Evolutionary conservation across 345 rosid species (phyloP), one percentile per base, ranked within the genome.

Genomic region (Salix koriyanagi): DNA sequence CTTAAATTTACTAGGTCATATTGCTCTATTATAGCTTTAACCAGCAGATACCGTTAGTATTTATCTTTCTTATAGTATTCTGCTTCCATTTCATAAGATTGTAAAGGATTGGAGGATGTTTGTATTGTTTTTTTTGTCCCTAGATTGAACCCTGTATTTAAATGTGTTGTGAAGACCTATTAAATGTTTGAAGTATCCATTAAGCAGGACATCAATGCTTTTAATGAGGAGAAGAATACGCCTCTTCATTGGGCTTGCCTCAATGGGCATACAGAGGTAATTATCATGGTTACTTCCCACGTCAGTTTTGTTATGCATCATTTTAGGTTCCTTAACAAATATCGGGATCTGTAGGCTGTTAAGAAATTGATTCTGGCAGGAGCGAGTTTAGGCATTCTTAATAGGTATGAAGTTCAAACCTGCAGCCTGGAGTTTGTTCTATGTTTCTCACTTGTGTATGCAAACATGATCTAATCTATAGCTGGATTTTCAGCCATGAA

Each of bases 181-280:
- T 69, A 26, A 39, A 44, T 50, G 71, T 72, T 69, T 50, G 64
- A 39, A 25, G 26, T 52, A 36, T 79, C 70, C 67, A 65, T 21
- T 79, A 61, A 73, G 71, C 81, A 92, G 98, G 97, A 94, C 74
- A 76, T 91, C 7, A 87, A 93, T 70, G 88, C 90, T 72, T 84
- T 77, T 74, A 96, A 96, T 62, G 83, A 58, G 64, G 98, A 96
- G 87, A 93, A 85, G 77, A 96, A 93, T 83, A 87, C 94, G 25
- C 94, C 99, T 62, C 89, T 91, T 75, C 99, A 96, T 76, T 93
- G 92, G 89, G 98, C 97, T 81, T 90, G 97, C 83, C 89, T 91
- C 76, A 96, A 93, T 73, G 97, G 99, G 42, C 96, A 80, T 74
- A 71, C 85, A 61, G 94, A 91, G 93, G 99, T 93, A 83, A 80